Evolutionary conservation across 1,139 yeast genomes (phyloP), one percentile per base, ranked within the genome.

Genomic region (Candida labiduridarum): DNA sequence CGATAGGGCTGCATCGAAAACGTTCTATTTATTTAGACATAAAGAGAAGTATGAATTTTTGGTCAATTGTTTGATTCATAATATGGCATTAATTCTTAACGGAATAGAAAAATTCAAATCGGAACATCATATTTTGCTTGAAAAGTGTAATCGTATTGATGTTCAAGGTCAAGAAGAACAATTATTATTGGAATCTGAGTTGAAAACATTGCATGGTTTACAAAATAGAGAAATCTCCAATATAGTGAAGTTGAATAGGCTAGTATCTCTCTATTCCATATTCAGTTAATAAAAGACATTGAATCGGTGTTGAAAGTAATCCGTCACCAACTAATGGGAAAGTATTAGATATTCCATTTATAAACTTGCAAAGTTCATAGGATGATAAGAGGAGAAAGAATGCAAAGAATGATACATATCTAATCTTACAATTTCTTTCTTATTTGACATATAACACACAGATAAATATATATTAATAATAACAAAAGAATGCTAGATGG

Each of bases 1-100:
- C 31, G 98, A 92, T 65, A 79, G 99, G 56, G 94, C 96, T 1
- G 97, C 98, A 0, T 85, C 90, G 41, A 84, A 96, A 58, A 87
- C 97, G 1, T 87, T 87, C 44, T 94, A 84, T 63, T 78, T 94
- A 44, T 94, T 90, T 78, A 81, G 90, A 64, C 88, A 85, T 59
- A 83, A 83, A 49, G 84, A 84, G 51, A 80, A 80, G 50, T 61
- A 85, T 34, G 78, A 87, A 56, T 84, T 74, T 52, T 60, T 76
- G 45, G 57, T 61, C 22, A 66, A 69, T 47, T 63, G 77, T 2
- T 56, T 76, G 34, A 55, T 68, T 27, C 72, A 59, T 52, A 62
- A 68, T 49, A 85, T 91, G 81, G 88, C 88, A 1, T 82, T 83
- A 53, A 67, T 85, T 16, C 68, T 88, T 50, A 77, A 77, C 44